Conservation (phyloP, 106 monocot genomes). For the Xerophyta viscosa region DNA sequence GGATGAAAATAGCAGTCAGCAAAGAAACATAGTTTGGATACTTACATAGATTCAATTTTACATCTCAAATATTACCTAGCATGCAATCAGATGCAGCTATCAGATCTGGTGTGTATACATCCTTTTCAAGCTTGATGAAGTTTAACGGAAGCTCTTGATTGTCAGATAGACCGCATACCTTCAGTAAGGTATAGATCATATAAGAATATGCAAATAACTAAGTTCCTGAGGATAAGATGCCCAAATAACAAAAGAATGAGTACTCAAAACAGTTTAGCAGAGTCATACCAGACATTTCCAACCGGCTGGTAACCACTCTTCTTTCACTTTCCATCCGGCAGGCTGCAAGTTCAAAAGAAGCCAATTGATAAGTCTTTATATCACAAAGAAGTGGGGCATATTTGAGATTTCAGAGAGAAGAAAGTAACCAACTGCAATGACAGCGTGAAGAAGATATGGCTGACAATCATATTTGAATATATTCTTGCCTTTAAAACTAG, state of each 20-base stretch:
- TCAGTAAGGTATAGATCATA: background rate
- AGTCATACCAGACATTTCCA: conserved; percentile 87
- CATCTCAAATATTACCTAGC: conserved; percentile 60
- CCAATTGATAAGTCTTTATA: too few relatives aligned
- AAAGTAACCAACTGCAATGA: too few relatives aligned
- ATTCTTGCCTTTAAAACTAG: too few relatives aligned
- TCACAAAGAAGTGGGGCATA: too few relatives aligned
- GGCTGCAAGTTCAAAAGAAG: conserved; percentile 35
- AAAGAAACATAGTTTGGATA: too few relatives aligned
- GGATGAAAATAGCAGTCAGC: too few relatives aligned
- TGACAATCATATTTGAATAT: too few relatives aligned
- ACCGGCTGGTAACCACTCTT: conserved; percentile 86
- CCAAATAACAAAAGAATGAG: too few relatives aligned
- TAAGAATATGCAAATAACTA: conserved; percentile 5
- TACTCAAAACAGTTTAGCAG: background rate
- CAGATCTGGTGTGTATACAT: conserved; percentile 92
- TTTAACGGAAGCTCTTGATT: conserved; percentile 90
- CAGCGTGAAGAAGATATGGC: too few relatives aligned
- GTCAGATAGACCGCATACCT: conserved; percentile 97
- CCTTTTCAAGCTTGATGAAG: conserved; percentile 83
- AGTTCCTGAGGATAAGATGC: background rate
- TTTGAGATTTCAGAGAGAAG: too few relatives aligned
- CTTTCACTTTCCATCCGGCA: conserved; percentile 82
- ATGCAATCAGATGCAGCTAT: conserved; percentile 98
- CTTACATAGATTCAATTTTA: too few relatives aligned